phyloP scores from a whole-genome alignment of 345 rosid genomes.

The Brassica rapa region DNA sequence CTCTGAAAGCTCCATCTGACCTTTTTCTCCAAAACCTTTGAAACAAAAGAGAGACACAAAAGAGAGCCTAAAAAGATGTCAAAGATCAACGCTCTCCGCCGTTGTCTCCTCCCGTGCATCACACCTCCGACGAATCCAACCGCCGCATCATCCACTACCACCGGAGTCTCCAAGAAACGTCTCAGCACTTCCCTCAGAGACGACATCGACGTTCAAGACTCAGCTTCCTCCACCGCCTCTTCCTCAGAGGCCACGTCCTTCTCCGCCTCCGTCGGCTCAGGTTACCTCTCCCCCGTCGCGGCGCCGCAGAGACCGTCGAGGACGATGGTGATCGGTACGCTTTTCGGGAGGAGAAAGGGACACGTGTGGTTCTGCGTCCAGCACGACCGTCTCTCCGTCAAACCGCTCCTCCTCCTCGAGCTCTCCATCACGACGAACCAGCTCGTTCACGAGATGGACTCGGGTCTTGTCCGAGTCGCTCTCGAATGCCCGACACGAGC shows the following conservation, averaged over 20 bases:
- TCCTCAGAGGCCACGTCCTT: constrained; percentile 29
- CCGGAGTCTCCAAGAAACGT: constrained; percentile 57
- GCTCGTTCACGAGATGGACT: constrained; percentile 71
- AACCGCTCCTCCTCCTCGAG: constrained; percentile 71
- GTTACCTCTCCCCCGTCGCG: constrained; percentile 35
- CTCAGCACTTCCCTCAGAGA: constrained; percentile 73
- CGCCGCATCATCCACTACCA: constrained; percentile 14
- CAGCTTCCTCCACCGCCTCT: constrained; percentile 42
- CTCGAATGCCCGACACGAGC: constrained; percentile 60
- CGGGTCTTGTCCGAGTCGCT: constrained; percentile 70
- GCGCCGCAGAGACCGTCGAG: constrained; percentile 58
- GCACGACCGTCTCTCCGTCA: constrained; percentile 68
- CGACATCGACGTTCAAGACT: constrained; percentile 48
- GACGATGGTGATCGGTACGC: constrained; percentile 82
- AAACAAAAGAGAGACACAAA: background rate
- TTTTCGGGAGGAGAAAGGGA: constrained; percentile 77
- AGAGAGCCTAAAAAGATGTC: constrained; percentile 43
- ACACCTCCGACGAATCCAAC: constrained; percentile 46
- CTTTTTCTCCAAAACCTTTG: constrained; percentile 7
- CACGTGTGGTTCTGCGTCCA: constrained; percentile 93
- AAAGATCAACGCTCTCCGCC: constrained; percentile 71
- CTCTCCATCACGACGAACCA: constrained; percentile 67
- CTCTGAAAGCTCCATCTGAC: constrained; percentile 28
- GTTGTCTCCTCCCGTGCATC: constrained; percentile 69
- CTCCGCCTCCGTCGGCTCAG: background rate